A percentile compares a stretch with the other conserved stretches of the same genome.
phyloP scores from a whole-genome alignment of 306 rosid species.

The Vigna nakashimae region DNA sequence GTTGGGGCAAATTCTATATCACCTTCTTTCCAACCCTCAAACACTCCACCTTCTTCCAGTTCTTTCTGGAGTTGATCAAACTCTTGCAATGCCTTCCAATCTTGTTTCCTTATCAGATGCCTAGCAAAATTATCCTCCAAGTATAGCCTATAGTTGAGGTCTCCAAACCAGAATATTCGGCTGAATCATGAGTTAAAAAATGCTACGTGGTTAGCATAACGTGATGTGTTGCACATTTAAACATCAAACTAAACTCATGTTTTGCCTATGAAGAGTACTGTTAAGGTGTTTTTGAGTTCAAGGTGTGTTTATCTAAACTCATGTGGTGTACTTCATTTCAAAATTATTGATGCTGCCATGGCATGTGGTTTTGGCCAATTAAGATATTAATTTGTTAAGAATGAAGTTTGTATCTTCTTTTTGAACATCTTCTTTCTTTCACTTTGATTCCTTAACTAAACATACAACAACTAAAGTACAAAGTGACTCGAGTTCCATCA shows the following conservation, averaged over 20 bases:
- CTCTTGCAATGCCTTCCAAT: conserved; percentile 83
- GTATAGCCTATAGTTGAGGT: conserved; percentile 93
- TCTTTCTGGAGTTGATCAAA: conserved; percentile 88
- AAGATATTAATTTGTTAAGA: too few species aligned
- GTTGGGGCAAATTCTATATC: conserved; percentile 88
- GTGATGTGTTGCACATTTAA: background rate
- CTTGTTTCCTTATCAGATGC: conserved; percentile 70
- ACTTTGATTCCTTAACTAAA: too few species aligned
- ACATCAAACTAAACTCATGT: background rate
- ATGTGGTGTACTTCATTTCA: too few species aligned
- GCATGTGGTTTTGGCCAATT: too few species aligned
- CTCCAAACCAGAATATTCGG: conserved; percentile 97
- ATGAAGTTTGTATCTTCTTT: too few species aligned
- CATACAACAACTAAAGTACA: too few species aligned
- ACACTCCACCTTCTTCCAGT: conserved; percentile 74
- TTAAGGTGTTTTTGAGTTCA: background rate
- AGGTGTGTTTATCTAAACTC: background rate
- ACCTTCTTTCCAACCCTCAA: conserved; percentile 96
- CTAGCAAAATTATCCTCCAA: conserved; percentile 83
- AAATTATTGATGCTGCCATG: too few species aligned
- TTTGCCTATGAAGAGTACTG: background rate
- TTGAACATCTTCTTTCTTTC: too few species aligned
- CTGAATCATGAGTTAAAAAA: conserved; percentile 51
- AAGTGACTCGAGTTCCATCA: background rate
- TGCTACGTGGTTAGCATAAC: conserved; percentile 8